Base-by-base conservation (phyloP, 192 early-diverging fungal genomes). In the Geranomyces variabilis region DNA sequence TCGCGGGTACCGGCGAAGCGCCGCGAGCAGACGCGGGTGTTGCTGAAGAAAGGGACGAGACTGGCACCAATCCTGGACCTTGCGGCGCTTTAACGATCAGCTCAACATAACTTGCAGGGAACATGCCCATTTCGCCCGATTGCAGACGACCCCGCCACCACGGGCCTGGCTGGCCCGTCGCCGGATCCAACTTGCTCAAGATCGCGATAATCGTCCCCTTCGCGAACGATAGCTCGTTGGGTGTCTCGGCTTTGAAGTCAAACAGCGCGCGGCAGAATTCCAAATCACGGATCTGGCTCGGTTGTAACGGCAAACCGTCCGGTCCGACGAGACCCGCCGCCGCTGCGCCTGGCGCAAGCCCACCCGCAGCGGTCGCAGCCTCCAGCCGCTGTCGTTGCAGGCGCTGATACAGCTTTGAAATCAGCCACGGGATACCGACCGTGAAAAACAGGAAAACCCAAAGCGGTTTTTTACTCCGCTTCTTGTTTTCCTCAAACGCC, bases 121-220 rank as follows among this genome's bases (percentile, higher is more conserved):
- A 99, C 24, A 92, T 69, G 13, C 96, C 97, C 70, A 93, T 87
- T 44, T 81, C 82, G 6, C 97, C 96, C 55, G 84, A 85, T 68
- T 93, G 89, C 12, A 90, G 80, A 34, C 91, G 77, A 13, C 96
- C 97, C 45, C 90, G 77, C 97, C 97, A 99, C 97, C 97, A 99
- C 75, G 84, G 83, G 36, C 88, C 85, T 31, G 87, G 88, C 65
- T 88, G 82, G 17, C 91, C 91, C 57, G 88, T 90, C 21, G 85
- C 86, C 17, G 81, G 77, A 73, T 95, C 93, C 12, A 86, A 77
- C 79, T 95, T 94, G 71, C 85, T 89, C 51, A 93, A 80, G 34
- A 99, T 89, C 2, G 95, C 94, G 61, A 99, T 85, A 57, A 97
- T 84, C 24, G 97, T 95, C 22, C 96, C 96, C 49, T 88, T 87